Conservation (phyloP, 768 basidiomycete genomes). For the Amanita pallidorosea region DNA sequence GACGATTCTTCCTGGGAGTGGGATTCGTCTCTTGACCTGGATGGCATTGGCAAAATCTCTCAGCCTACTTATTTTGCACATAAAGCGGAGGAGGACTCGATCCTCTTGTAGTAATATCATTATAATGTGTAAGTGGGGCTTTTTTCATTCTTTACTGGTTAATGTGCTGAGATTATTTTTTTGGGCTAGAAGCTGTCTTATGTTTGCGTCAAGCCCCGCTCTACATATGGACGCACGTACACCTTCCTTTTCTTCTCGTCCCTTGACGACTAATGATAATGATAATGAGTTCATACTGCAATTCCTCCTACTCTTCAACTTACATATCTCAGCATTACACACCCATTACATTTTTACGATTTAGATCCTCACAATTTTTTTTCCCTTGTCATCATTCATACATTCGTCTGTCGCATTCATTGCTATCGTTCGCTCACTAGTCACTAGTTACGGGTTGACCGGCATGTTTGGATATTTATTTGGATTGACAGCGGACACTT, state of each 20-base stretch:
- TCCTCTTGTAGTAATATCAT: conserved; percentile 3
- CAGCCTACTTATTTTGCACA: not conserved
- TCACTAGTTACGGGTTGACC: not conserved
- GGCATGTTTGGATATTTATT: not conserved
- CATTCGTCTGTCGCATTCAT: not conserved
- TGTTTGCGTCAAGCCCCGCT: not conserved
- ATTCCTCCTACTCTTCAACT: not conserved
- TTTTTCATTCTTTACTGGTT: not conserved
- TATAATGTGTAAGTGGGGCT: not conserved
- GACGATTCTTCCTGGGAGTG: not conserved
- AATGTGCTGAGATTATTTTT: not conserved
- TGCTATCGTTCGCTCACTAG: not conserved
- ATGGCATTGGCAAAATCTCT: not conserved
- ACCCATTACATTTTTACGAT: not conserved
- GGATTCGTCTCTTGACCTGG: not conserved
- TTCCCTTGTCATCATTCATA: not conserved
- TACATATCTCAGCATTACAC: not conserved
- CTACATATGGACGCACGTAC: not conserved
- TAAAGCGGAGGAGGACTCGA: not conserved
- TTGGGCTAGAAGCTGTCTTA: not conserved
- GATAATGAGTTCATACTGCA: not conserved
- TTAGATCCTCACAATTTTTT: not conserved
- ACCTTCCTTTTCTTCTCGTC: not conserved
- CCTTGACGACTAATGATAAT: not conserved
- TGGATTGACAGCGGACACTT: conserved; percentile 6